Evolutionary conservation across 352 stramenopile species (phyloP).

Genomic region (Globisporangium paroecandrum): DNA sequence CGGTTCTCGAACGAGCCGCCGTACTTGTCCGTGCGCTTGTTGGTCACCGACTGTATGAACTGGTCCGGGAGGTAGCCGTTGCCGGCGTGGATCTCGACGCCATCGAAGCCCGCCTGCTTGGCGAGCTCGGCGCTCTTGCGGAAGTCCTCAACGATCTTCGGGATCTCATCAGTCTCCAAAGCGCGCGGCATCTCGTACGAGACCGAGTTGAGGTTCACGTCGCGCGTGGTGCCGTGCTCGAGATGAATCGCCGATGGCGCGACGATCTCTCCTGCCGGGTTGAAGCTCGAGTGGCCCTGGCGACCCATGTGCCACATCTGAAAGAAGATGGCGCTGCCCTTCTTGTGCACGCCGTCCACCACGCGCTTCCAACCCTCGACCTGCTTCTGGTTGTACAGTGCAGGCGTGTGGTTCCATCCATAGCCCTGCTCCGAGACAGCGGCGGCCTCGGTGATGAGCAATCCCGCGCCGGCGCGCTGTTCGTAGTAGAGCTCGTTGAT

Average conservation of each 20-base stretch:
- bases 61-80: slow-evolving; percentile 42
- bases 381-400: slow-evolving; percentile 21
- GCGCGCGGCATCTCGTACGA: slow-evolving; percentile 1
- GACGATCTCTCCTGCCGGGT: slow-evolving; percentile 5
- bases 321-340: slow-evolving; percentile 38
- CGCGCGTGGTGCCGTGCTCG: slow-evolving; percentile 15
- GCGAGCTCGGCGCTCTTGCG: slow-evolving; percentile 5
- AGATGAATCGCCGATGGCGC: background rate
- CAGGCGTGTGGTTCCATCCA: slow-evolving; percentile 19
- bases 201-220: background rate
- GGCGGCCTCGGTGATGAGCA: slow-evolving; percentile 29
- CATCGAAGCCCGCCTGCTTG: slow-evolving; percentile 44
- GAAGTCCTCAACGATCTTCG: background rate
- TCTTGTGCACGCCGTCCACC: slow-evolving; percentile 40
- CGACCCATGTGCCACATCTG: slow-evolving; percentile 70
- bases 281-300: slow-evolving; percentile 33
- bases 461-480: slow-evolving; percentile 21
- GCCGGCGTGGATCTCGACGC: slow-evolving; percentile 71
- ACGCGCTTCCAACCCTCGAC: slow-evolving; percentile 3
- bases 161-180: background rate
- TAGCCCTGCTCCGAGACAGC: slow-evolving; percentile 11
- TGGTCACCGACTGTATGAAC: slow-evolving; percentile 56
- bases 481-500: slow-evolving; percentile 42
- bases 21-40: slow-evolving; percentile 63
- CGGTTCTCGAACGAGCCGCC: slow-evolving; percentile 65